Evolutionary conservation across 495 filamentous ascomycete species (phyloP), one percentile per base, ranked within the genome.

Genomic region (Talaromyces adpressus): DNA sequence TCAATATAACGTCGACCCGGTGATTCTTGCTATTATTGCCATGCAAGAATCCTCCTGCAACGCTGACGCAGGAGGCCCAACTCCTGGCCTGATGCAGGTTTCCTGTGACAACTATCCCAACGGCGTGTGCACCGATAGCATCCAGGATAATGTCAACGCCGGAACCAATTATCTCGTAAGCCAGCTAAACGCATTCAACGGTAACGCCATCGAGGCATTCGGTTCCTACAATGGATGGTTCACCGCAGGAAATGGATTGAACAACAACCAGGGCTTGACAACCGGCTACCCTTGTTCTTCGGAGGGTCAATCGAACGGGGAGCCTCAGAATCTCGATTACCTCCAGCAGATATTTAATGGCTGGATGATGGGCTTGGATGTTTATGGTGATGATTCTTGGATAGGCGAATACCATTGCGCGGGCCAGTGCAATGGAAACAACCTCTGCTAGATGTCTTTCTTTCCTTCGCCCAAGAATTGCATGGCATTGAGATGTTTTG

Each of bases 31-130:
- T 41, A 69, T 71, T 23, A 69, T 76, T 34, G 71, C 73, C 11
- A 76, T 75, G 71, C 72, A 75, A 62, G 73, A 74, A 61, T 74
- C 72, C 4, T 73, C 69, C 18, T 75, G 72, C 68, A 70, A 74
- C 39, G 72, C 72, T 29, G 32, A 68, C 45, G 73, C 72, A 22
- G 71, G 73, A 16, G 71, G 71, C 0, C 66, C 69, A 1, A 75
- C 73, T 4, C 73, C 73, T 0, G 73, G 73, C 6, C 64, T 74
- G 34, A 75, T 75, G 73, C 73, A 75, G 61, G 72, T 74, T 3
- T 69, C 71, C 14, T 74, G 72, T 52, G 71, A 65, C 29, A 75
- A 75, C 56, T 75, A 74, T 56, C 73, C 71, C 11, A 68, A 74
- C 34, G 71, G 71, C n/a, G 3, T 63, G 36, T 70, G 71, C 63